Evolutionary conservation across 78 protist genomes (phyloP), one percentile per base, ranked within the genome.

Genomic region (Parvularia atlantis): DNA sequence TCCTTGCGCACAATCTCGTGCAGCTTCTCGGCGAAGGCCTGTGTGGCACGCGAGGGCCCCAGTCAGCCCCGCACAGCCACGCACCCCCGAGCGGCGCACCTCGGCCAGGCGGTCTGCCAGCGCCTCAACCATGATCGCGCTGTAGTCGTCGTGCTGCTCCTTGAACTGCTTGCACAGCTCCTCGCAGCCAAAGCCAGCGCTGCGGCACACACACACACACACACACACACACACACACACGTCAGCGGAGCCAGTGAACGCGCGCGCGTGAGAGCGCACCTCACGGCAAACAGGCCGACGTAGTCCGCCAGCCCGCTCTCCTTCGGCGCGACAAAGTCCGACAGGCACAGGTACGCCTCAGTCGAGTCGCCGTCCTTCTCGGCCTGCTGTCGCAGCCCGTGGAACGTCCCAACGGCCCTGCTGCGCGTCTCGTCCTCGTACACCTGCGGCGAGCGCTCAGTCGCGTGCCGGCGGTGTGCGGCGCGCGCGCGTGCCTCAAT

Each of bases 281-380:
- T 63, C 16, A 88, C 88, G 11, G 93, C 96, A 76, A 90, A 91
- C 62, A 66, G 36, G 54, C 97, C 98, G 41, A 93, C 37, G 78
- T 89, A 88, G 76, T 94, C 98, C 36, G 41, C 52, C 6, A 76
- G 48, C 56, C 93, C 92, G 1, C 78, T 22, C 2, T 36, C 68
- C 41, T 73, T 54, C 9, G 99, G 96, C 2, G 98, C 98, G 57
- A 97, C 46, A 48, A 83, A 94, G 66, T 97, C 99, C 70, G 89
- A 71, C 40, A 91, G 33, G 41, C 92, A 80, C 41, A 77, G 7
- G 85, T 91, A 94, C 58, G 81, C 75, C 24, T 72, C 85, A 6
- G 30, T 5, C 24, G 36, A 3, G 14, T 77, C 93, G 36, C 73
- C 75, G 36, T 91, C 96, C 59, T 91, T 85, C 62, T 91, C 93